Conservation (phyloP, 176 grass and related monocot species). For the Carex scoparia region DNA sequence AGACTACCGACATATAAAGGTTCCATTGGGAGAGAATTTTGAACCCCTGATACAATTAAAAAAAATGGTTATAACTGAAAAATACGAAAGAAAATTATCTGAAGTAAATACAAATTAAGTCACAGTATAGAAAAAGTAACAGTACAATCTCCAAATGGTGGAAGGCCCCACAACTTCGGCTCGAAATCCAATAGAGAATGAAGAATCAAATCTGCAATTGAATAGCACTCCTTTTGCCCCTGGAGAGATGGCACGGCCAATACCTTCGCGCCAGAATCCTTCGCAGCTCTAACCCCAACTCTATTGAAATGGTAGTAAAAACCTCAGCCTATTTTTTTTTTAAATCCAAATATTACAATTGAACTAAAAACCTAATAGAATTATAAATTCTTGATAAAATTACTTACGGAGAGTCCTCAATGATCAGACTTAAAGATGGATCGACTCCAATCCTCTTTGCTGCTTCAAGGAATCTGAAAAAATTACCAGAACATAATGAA, state of each 20-base stretch:
- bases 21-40: constrained; percentile 59
- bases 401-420: constrained; percentile 78
- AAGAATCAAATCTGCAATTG: constrained; percentile 56
- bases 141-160: constrained; percentile 77
- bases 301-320: constrained; percentile 34
- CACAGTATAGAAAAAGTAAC: constrained; percentile 16
- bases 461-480: constrained; percentile 67
- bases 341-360: not conserved
- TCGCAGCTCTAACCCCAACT: constrained; percentile 74
- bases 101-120: constrained; percentile 9
- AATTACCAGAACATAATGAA: not conserved
- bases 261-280: constrained; percentile 69
- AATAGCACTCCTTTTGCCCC: constrained; percentile 52
- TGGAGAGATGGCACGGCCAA: constrained; percentile 86
- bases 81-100: not conserved
- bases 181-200: constrained; percentile 82
- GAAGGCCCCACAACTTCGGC: constrained; percentile 74
- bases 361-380: not conserved
- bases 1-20: constrained; percentile 37
- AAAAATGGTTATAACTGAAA: not conserved
- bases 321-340: not conserved
- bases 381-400: not conserved
- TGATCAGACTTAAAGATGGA: constrained; percentile 62
- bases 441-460: constrained; percentile 64
- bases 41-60: constrained; percentile 44